These are phyloP conservation scores for Pythium vanterpoolii DNA, from an alignment of 352 stramenopile genomes.

Conservation along the genomic window DNA sequence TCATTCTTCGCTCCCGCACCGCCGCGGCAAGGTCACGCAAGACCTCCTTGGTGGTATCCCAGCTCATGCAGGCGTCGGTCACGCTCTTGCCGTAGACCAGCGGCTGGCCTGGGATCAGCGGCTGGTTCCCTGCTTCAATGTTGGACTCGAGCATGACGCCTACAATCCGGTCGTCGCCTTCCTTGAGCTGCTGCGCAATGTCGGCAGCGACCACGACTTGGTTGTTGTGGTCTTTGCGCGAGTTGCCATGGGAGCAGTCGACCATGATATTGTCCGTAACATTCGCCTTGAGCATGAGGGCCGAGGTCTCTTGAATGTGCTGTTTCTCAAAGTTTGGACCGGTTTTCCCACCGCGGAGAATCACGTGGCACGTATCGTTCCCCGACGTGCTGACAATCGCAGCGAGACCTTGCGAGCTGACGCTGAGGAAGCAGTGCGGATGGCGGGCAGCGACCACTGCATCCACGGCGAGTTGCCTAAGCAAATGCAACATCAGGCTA, in stretches of 20 bases:
- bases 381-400: constrained; percentile 86
- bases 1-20: constrained; percentile 67
- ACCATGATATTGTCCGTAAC: constrained; percentile 86
- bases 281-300: constrained; percentile 83
- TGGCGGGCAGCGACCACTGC: constrained; percentile 77
- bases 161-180: constrained; percentile 74
- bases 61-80: constrained; percentile 88
- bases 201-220: constrained; percentile 71
- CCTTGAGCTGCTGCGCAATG: constrained; percentile 66
- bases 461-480: constrained; percentile 77
- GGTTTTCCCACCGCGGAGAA: constrained; percentile 82
- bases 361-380: constrained; percentile 88
- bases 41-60: constrained; percentile 73
- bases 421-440: constrained; percentile 87
- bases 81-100: constrained; percentile 89
- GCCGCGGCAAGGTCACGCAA: constrained; percentile 71
- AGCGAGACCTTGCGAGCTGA: constrained; percentile 83
- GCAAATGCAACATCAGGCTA: not conserved
- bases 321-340: constrained; percentile 83
- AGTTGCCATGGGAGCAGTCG: constrained; percentile 91
- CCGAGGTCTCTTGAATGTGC: constrained; percentile 78
- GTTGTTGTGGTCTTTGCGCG: constrained; percentile 87
- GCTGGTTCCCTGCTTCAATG: constrained; percentile 78
- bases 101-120: constrained; percentile 65
- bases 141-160: constrained; percentile 91